A percentile compares a stretch with the other conserved stretches of the same genome.
phyloP scores from a whole-genome alignment of 2,329 filamentous ascomycete species.

The Mycosphaerella sp. region DNA sequence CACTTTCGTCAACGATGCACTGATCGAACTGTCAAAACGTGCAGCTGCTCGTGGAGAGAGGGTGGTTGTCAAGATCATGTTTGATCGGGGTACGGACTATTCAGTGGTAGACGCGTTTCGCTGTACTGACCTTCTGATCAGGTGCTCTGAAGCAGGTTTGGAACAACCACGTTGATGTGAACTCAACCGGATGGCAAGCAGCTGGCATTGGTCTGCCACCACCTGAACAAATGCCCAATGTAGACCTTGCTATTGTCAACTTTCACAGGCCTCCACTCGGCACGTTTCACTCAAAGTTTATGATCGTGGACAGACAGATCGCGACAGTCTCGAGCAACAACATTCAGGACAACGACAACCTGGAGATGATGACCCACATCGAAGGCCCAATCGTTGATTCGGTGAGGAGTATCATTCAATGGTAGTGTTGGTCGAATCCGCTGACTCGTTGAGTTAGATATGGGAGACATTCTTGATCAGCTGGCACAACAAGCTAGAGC shows the following conservation, averaged over 20 bases:
- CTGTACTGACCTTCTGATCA: not conserved
- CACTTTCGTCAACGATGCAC: constrained; percentile 59
- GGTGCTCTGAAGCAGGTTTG: constrained; percentile 37
- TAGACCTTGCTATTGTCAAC: constrained; percentile 68
- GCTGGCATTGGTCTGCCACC: constrained; percentile 53
- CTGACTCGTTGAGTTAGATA: constrained; percentile 35
- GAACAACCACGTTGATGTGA: constrained; percentile 59
- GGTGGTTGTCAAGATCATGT: constrained; percentile 67
- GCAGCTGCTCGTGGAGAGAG: constrained; percentile 53
- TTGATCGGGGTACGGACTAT: constrained; percentile 58
- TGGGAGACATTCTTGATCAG: constrained; percentile 69
- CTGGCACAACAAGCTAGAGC: constrained; percentile 60
- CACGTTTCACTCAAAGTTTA: constrained; percentile 73
- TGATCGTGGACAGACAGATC: constrained; percentile 67
- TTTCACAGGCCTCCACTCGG: constrained; percentile 64
- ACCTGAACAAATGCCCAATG: constrained; percentile 60
- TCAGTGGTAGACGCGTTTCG: not conserved
- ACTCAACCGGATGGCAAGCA: constrained; percentile 53
- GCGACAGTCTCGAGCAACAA: constrained; percentile 72
- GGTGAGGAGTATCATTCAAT: not conserved
- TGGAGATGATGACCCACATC: constrained; percentile 70
- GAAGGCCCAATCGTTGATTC: constrained; percentile 72
- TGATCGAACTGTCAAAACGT: constrained; percentile 62
- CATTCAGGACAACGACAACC: constrained; percentile 64
- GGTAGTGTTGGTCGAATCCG: no score